Conservation (phyloP, 2,329 filamentous ascomycete species). For the Exophiala phaeomuriformis region DNA sequence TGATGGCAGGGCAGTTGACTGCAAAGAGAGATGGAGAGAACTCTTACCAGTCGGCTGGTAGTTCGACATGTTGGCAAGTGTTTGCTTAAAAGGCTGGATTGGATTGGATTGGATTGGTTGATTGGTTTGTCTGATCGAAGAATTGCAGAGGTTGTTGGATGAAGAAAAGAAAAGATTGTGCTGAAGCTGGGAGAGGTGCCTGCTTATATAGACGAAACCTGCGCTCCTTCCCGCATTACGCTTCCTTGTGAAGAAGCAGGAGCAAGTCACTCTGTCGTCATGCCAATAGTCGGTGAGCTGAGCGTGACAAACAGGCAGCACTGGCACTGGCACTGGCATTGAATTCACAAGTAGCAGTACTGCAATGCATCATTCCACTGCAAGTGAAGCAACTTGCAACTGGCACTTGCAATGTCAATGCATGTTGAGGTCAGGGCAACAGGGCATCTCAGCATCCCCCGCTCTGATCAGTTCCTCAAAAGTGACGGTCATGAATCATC, state of each 20-base stretch:
- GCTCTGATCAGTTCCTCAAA: background rate
- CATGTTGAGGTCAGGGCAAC: too few relatives aligned
- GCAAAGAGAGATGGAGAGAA: background rate
- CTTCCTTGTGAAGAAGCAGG: background rate
- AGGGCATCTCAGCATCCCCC: background rate
- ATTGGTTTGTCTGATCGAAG: conserved; percentile 1
- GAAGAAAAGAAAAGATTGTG: conserved; percentile 3
- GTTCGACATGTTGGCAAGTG: conserved; percentile 21
- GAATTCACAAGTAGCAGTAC: too few relatives aligned
- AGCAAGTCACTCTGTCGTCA: background rate
- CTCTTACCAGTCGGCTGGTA: conserved; percentile 25
- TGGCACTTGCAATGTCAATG: too few relatives aligned
- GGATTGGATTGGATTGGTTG: background rate
- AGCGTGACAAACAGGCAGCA: too few relatives aligned
- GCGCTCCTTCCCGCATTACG: background rate
- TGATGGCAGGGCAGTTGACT: background rate
- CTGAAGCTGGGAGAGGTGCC: background rate
- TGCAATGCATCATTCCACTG: too few relatives aligned
- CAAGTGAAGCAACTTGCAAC: too few relatives aligned
- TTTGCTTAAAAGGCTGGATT: background rate
- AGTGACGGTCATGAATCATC: background rate
- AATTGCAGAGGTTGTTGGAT: background rate
- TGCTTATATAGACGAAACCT: conserved; percentile 15
- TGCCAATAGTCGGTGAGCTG: background rate
- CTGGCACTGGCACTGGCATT: too few relatives aligned